These are phyloP conservation scores for Hanseniaspora pseudoguilliermondii DNA, from an alignment of 805 yeast species.

Conservation along the genomic window DNA sequence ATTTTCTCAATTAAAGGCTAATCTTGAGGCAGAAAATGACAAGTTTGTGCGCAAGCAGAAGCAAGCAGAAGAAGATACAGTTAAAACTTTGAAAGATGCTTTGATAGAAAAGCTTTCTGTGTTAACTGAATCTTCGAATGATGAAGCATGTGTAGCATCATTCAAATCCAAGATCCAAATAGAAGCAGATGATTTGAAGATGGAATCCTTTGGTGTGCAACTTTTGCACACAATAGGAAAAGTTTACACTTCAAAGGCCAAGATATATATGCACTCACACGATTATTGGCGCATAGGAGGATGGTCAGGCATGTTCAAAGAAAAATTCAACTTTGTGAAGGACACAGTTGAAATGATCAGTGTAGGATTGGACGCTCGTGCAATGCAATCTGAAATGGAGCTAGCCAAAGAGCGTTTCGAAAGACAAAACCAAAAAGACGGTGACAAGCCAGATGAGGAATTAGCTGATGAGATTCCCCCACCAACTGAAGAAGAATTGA, in stretches of 20 bases:
- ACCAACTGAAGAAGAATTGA: constrained; percentile 48
- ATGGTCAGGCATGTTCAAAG: constrained; percentile 56
- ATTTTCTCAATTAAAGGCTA: constrained; percentile 37
- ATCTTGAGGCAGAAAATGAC: constrained; percentile 62
- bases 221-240: constrained; percentile 65
- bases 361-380: constrained; percentile 66
- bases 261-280: constrained; percentile 53
- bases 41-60: constrained; percentile 22
- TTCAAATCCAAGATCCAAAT: constrained; percentile 54
- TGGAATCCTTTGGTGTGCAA: constrained; percentile 78
- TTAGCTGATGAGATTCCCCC: constrained; percentile 37
- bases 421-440: constrained; percentile 38
- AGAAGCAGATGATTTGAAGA: constrained; percentile 72
- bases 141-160: constrained; percentile 45
- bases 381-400: constrained; percentile 59
- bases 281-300: constrained; percentile 57
- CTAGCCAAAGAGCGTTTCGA: constrained; percentile 22
- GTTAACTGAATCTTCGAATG: constrained; percentile 50
- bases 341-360: constrained; percentile 61
- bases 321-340: constrained; percentile 59
- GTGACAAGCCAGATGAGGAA: constrained; percentile 12
- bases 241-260: constrained; percentile 52
- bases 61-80: constrained; percentile 35
- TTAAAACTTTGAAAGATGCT: constrained; percentile 48
- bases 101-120: constrained; percentile 43